phyloP scores from a whole-genome alignment of 2,329 filamentous ascomycete species.

The Botrytis hyacinthi region DNA sequence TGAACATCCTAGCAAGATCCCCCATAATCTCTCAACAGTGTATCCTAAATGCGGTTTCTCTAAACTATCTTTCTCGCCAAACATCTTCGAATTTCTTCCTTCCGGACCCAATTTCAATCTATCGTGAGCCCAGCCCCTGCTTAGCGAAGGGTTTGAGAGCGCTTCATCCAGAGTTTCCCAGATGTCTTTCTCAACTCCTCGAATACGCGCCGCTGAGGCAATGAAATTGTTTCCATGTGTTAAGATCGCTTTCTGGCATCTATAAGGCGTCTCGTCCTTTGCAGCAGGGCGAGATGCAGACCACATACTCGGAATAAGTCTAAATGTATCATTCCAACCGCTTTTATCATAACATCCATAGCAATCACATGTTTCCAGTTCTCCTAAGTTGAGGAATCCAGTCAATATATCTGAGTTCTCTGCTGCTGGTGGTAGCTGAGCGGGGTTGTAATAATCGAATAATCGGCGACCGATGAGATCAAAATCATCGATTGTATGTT shows the following conservation, averaged over 20 bases:
- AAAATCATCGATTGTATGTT: conserved; percentile 13
- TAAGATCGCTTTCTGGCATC: conserved; percentile 41
- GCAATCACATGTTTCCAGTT: conserved; percentile 42
- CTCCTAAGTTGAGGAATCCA: conserved; percentile 47
- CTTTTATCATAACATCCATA: conserved; percentile 43
- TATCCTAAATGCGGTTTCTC: conserved; percentile 39
- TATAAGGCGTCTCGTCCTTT: conserved; percentile 18
- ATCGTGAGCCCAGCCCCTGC: conserved; percentile 36
- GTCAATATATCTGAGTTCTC: conserved; percentile 41
- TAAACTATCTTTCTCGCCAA: conserved; percentile 31
- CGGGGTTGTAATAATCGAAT: conserved; percentile 31
- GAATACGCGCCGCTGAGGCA: conserved; percentile 45
- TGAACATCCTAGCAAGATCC: conserved; percentile 39
- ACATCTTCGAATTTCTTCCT: conserved; percentile 28
- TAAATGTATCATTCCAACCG: conserved; percentile 43
- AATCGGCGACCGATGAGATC: conserved; percentile 23
- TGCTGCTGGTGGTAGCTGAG: conserved; percentile 40
- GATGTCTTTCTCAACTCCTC: conserved; percentile 35
- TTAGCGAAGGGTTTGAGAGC: conserved; percentile 27
- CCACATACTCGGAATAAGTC: conserved; percentile 42
- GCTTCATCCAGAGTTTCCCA: conserved; percentile 35
- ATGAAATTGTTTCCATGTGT: conserved; percentile 50
- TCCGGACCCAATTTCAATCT: conserved; percentile 27
- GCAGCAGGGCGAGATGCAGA: conserved; percentile 34
- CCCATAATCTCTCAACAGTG: conserved; percentile 43